Evolutionary conservation across 1,284 basidiomycete genomes (phyloP).

Genomic region (Porogramme epimiltina): DNA sequence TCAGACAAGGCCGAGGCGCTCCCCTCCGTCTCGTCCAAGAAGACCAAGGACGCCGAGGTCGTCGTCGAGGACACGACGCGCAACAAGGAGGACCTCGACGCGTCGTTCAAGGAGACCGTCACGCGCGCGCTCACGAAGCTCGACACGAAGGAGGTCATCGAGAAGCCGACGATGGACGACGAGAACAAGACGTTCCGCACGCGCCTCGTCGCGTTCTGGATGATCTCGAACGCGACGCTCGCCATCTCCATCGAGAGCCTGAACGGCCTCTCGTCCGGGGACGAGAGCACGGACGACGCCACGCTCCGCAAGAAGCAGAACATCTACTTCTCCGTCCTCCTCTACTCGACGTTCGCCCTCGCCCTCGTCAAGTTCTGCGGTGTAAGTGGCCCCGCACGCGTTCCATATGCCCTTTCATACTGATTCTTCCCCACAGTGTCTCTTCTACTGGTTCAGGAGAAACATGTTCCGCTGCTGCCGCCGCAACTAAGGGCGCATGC

Average conservation of each 20-base stretch:
- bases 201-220: slow-evolving; percentile 84
- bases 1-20: slow-evolving; percentile 94
- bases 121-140: slow-evolving; percentile 88
- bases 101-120: slow-evolving; percentile 93
- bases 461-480: slow-evolving; percentile 84
- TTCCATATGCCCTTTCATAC: slow-evolving; percentile 15
- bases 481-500: slow-evolving; percentile 49
- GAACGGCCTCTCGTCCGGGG: slow-evolving; percentile 65
- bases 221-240: slow-evolving; percentile 80
- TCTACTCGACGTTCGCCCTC: slow-evolving; percentile 89
- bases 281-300: slow-evolving; percentile 44
- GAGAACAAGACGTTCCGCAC: slow-evolving; percentile 95
- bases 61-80: slow-evolving; percentile 84
- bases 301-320: slow-evolving; percentile 66
- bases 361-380: slow-evolving; percentile 81
- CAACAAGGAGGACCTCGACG: slow-evolving; percentile 88
- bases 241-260: slow-evolving; percentile 85
- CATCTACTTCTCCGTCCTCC: slow-evolving; percentile 80
- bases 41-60: slow-evolving; percentile 75
- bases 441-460: slow-evolving; percentile 82
- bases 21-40: slow-evolving; percentile 88
- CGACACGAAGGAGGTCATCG: slow-evolving; percentile 65
- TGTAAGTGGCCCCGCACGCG: slow-evolving; percentile 49
- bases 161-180: slow-evolving; percentile 90
- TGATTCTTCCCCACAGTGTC: slow-evolving; percentile 49